A percentile compares a stretch with the other conserved stretches of the same genome.
phyloP scores from a whole-genome alignment of 2,329 filamentous ascomycete species.

The Sordariomycetes sp. region DNA sequence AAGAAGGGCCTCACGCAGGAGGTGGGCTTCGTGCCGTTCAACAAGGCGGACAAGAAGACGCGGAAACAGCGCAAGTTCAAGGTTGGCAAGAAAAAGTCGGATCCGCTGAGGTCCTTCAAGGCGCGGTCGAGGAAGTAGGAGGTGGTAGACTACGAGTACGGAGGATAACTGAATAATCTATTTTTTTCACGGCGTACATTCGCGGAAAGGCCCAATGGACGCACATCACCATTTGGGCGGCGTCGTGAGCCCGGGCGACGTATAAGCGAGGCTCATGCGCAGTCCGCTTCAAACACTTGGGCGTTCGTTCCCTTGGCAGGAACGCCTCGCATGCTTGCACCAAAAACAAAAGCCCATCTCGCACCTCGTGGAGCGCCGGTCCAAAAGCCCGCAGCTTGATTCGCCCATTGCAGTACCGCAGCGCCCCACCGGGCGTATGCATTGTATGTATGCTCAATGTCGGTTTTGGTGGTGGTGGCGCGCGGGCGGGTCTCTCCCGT shows the following conservation, averaged over 20 bases:
- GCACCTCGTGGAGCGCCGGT: too few relatives aligned
- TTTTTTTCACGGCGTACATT: not conserved
- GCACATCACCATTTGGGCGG: too few relatives aligned
- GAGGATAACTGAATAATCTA: not conserved
- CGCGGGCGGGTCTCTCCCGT: not conserved
- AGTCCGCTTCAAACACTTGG: not conserved
- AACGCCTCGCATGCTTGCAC: too few relatives aligned
- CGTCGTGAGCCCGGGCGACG: not conserved
- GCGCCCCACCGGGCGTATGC: too few relatives aligned
- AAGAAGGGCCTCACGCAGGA: slow-evolving; percentile 58
- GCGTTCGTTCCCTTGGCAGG: not conserved
- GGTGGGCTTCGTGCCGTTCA: slow-evolving; percentile 66
- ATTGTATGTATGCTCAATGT: too few relatives aligned
- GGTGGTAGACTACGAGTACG: not conserved
- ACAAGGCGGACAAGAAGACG: slow-evolving; percentile 38
- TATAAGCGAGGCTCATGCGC: not conserved
- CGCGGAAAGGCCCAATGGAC: too few relatives aligned
- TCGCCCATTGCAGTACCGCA: too few relatives aligned
- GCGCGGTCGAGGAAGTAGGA: slow-evolving; percentile 35
- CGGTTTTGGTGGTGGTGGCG: too few relatives aligned
- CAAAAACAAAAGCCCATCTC: too few relatives aligned
- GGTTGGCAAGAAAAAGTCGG: slow-evolving; percentile 53
- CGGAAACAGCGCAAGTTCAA: slow-evolving; percentile 34
- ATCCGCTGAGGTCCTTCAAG: slow-evolving; percentile 87
- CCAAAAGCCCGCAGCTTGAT: too few relatives aligned